Percentiles rank a stretch among this genome's conserved stretches.
Evolutionary conservation across 208 protist genomes (phyloP).

Genomic region (Wallacemonas sp.): DNA sequence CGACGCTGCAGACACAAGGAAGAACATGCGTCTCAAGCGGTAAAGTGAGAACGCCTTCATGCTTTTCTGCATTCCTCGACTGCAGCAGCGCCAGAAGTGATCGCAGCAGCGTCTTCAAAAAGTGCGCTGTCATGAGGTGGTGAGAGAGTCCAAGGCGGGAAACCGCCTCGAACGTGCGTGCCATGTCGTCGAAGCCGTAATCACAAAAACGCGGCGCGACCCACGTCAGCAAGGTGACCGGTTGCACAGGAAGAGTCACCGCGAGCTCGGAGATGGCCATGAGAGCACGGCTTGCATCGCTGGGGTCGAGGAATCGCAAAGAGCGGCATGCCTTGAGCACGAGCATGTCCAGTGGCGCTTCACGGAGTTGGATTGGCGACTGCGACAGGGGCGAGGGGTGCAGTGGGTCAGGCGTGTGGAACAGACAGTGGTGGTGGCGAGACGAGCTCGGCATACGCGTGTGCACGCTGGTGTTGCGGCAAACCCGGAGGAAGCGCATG

Average conservation of each 20-base stretch:
- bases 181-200: constrained; percentile 20
- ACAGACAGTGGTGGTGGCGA: too few species aligned
- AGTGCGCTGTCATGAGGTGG: constrained; percentile 38
- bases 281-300: constrained; percentile 20
- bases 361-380: too few species aligned
- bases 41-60: too few species aligned
- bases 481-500: too few species aligned
- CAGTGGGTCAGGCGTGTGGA: too few species aligned
- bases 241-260: constrained; percentile 5
- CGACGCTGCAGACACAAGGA: neutral
- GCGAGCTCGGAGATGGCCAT: constrained; percentile 28
- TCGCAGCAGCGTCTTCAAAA: constrained; percentile 38
- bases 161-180: constrained; percentile 33
- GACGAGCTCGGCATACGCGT: too few species aligned
- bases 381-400: too few species aligned
- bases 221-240: constrained; percentile 19
- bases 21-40: constrained; percentile 14
- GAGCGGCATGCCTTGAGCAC: constrained; percentile 21
- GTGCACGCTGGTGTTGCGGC: too few species aligned
- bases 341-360: constrained; percentile 18
- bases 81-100: neutral
- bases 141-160: constrained; percentile 34
- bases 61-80: too few species aligned
- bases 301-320: constrained; percentile 28
- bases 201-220: constrained; percentile 24